Evolutionary conservation across 2,329 filamentous ascomycete species (phyloP).

Genomic region (Tolypocladium cylindrosporum): DNA sequence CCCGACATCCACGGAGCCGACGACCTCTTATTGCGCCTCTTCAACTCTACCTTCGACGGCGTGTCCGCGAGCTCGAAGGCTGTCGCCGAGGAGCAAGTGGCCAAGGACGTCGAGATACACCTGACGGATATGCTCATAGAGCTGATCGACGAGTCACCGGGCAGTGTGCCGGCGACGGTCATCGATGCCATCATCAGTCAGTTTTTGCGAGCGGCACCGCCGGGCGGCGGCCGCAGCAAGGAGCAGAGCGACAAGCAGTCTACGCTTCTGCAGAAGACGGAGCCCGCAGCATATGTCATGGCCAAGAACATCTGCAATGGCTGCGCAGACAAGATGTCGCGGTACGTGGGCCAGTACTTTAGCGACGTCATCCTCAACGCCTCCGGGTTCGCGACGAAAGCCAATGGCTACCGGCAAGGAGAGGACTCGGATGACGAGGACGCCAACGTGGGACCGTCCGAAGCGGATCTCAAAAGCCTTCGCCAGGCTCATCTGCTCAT

Average conservation of each 20-base stretch:
- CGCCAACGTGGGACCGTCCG: slow-evolving; percentile 52
- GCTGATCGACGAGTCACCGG: slow-evolving; percentile 75
- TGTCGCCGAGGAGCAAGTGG: slow-evolving; percentile 68
- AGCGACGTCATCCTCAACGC: slow-evolving; percentile 92
- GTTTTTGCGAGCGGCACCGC: slow-evolving; percentile 79
- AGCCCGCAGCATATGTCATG: slow-evolving; percentile 91
- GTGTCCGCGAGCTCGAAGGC: slow-evolving; percentile 69
- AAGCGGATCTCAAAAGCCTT: slow-evolving; percentile 78
- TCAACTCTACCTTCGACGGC: slow-evolving; percentile 85
- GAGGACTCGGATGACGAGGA: slow-evolving; percentile 59
- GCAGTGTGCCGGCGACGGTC: slow-evolving; percentile 63
- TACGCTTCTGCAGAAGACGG: slow-evolving; percentile 75
- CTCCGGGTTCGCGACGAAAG: slow-evolving; percentile 46
- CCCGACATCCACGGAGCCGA: slow-evolving; percentile 80
- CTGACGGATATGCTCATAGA: slow-evolving; percentile 79
- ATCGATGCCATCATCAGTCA: slow-evolving; percentile 93
- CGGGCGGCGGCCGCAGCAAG: slow-evolving; percentile 50
- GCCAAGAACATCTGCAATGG: slow-evolving; percentile 87
- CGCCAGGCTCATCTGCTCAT: slow-evolving; percentile 83
- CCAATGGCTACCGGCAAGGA: slow-evolving; percentile 47
- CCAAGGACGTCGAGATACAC: slow-evolving; percentile 88
- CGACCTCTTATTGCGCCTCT: slow-evolving; percentile 68
- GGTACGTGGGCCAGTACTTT: slow-evolving; percentile 92
- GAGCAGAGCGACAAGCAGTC: slow-evolving; percentile 67
- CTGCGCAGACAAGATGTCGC: slow-evolving; percentile 87